Base-by-base conservation (phyloP, 306 rosid genomes). In the Delonix regia region DNA sequence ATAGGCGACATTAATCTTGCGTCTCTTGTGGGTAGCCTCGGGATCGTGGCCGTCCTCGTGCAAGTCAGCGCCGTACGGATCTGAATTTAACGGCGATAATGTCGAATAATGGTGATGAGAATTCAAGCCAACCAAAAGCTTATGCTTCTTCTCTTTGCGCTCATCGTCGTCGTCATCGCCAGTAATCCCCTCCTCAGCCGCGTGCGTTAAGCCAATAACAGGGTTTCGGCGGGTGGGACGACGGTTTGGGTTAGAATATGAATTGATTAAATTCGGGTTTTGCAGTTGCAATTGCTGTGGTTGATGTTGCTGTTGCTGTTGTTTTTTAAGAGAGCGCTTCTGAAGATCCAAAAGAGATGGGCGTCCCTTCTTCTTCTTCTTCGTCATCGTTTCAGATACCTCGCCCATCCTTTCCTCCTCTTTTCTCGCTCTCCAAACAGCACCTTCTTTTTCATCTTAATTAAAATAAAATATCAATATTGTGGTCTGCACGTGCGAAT, bases 281-380 rank as follows among this genome's bases (percentile, higher is more conserved):
- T 19, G 62, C 28, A 25, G 82, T n/a, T 66, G 75, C 10, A 33
- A 70, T 0, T 55, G 49, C 65, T 67, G 88, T 22, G 75, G 80
- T 13, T 69, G 72, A 13, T 81, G 89, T 8, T 81, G 91, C 16
- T 87, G 89, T 48, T 88, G 91, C 16, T 87, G 89, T 48, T 88
- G 95, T 45, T 87, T 73, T 41, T 84, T 90, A 75, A 95, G 89
- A 30, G 88, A 87, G 72, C 99, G 94, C 67, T 86, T 95, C 89
- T 92, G 97, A 77, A 95, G 98, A 92, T 95, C 99, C 77, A 95
- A 83, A 33, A 95, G 99, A 72, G 99, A 92, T 4, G 99, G 99
- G 25, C 99, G 99, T 0, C 99, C 99, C 84, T 95, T 95, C 97
- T 95, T 95, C 87, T 88, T 89, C 90, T 71, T 90, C 89, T 84